Base-by-base conservation (phyloP, 192 early-diverging fungal genomes). In the Entomortierella beljakovae region DNA sequence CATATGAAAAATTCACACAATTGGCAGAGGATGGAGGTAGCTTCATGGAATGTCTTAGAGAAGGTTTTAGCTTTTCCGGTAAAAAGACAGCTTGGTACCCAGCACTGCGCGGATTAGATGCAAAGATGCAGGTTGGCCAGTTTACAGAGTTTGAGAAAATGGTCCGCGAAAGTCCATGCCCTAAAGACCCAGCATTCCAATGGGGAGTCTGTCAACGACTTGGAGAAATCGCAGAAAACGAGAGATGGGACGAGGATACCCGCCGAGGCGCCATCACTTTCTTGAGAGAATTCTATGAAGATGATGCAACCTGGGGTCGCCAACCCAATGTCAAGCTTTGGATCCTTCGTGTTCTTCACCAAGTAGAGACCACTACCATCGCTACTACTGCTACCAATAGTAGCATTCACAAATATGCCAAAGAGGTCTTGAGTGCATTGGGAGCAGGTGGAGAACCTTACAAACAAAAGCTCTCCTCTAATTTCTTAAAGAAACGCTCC, bases 51-150 rank as follows among this genome's bases (percentile, higher is more conserved):
- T 48, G 37, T 48, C 38, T 61, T 2, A 46, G 16, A 20, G 28
- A 31, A 11, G 59, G 49, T 25, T 18, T 61, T 3, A 28, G n/a
- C 28, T 61, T 48, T 25, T n/a, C n/a, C n/a, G 23, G 25, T 29
- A 38, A 29, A 11, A 61, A 58, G 20, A 31, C 20, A 10, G 34
- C 57, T 8, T 58, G 57, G 57, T 58, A 58, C 20, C 18, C 57
- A 38, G 28, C 37, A 8, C 13, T 38, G 13, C 37, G 37, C 13
- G 37, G 37, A 6, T 13, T 34, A 28, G 11, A 37, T 29, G 22
- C 33, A 42, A 15, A 28, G 26, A 26, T 61, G 3, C 59, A 61
- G n/a, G 43, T 43, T 23, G 43, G 29, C 28, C 18, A 61, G 18
- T 61, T 61, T 6, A 35, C 50, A 52, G 26, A n/a, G 50, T 38